Percentiles rank a stretch among this genome's conserved stretches.
Evolutionary conservation across 1,284 basidiomycete species (phyloP).

Genomic region (Pseudozyma tsukubaensis): DNA sequence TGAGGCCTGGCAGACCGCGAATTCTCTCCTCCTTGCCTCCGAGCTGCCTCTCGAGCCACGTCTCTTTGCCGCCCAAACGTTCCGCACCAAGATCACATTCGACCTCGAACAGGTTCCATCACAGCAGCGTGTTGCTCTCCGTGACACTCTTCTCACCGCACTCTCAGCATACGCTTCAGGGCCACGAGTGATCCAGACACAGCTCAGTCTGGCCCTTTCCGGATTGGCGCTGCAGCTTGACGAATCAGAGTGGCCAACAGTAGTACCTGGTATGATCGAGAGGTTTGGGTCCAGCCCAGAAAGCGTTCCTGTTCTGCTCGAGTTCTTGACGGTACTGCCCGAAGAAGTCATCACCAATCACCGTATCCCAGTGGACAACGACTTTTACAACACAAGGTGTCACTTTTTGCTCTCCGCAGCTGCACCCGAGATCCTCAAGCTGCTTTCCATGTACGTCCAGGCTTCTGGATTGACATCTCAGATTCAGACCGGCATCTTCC

Average conservation of each 20-base stretch:
- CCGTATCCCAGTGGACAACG: constrained; percentile 87
- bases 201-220: constrained; percentile 88
- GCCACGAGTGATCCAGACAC: constrained; percentile 86
- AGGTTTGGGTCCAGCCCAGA: constrained; percentile 84
- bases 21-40: constrained; percentile 83
- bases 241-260: constrained; percentile 78
- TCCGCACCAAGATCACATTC: constrained; percentile 93
- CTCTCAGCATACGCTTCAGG: constrained; percentile 78
- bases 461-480: constrained; percentile 83
- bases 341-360: constrained; percentile 89
- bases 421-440: constrained; percentile 78
- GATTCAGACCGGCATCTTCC: constrained; percentile 88
- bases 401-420: constrained; percentile 72
- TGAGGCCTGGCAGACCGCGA: constrained; percentile 96
- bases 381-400: constrained; percentile 73
- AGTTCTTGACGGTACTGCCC: constrained; percentile 90
- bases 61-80: constrained; percentile 95
- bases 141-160: constrained; percentile 86
- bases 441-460: constrained; percentile 89
- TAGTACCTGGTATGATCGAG: constrained; percentile 85
- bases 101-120: constrained; percentile 89
- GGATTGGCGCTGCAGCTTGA: constrained; percentile 91
- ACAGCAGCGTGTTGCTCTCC: constrained; percentile 79
- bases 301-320: constrained; percentile 84
- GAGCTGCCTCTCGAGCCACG: constrained; percentile 85